A percentile compares a stretch with the other conserved stretches of the same genome.
phyloP scores from a whole-genome alignment of 768 basidiomycete species.

The Termitomyces sp. region DNA sequence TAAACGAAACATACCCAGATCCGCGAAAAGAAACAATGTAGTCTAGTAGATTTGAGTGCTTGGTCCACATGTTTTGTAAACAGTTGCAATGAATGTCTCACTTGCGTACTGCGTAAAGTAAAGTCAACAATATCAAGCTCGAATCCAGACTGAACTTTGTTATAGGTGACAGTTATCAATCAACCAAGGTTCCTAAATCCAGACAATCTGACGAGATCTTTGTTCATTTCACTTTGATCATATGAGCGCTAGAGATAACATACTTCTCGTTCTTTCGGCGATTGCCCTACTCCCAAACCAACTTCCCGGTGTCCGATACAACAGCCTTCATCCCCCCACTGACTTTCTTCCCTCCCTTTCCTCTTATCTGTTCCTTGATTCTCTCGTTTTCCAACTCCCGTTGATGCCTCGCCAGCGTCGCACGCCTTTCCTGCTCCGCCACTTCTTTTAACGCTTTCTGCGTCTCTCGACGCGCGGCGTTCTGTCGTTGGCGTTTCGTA shows the following conservation, averaged over 20 bases:
- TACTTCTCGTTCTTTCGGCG: neutral
- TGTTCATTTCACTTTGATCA: neutral
- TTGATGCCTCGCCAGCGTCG: slow-evolving; percentile 51
- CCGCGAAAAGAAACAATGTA: too few species aligned
- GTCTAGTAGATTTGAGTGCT: neutral
- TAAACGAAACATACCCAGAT: too few species aligned
- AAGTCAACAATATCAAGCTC: neutral
- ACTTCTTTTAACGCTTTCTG: slow-evolving; percentile 50
- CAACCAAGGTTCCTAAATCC: neutral
- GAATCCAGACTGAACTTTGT: neutral
- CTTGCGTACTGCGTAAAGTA: neutral
- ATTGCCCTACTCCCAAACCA: slow-evolving; percentile 31
- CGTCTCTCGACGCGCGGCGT: slow-evolving; percentile 49
- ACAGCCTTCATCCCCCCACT: slow-evolving; percentile 59
- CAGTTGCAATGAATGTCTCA: neutral
- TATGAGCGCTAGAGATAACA: neutral
- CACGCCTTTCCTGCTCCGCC: slow-evolving; percentile 43
- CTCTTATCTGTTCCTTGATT: slow-evolving; percentile 38
- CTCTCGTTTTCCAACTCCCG: slow-evolving; percentile 50
- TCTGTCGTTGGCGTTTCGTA: slow-evolving; percentile 69
- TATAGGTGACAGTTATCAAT: neutral
- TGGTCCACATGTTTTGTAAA: neutral
- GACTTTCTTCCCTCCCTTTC: slow-evolving; percentile 24
- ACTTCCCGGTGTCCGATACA: slow-evolving; percentile 50
- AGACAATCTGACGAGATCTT: neutral